These are phyloP conservation scores for Bromus sterilis DNA, from an alignment of 176 grass and related monocot species.

Conservation along the genomic window DNA sequence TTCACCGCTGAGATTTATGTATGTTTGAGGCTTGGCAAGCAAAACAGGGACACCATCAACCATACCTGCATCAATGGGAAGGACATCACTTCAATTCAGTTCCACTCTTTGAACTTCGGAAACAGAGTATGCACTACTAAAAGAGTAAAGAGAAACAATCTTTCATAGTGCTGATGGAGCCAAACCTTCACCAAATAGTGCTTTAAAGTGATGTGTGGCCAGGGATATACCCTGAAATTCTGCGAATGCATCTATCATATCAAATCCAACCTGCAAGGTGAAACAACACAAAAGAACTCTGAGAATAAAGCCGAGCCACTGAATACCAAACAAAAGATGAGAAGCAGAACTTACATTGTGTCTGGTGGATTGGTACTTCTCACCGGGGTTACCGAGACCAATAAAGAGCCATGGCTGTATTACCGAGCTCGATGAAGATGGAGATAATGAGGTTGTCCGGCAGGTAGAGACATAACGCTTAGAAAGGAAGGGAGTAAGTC, in stretches of 20 bases:
- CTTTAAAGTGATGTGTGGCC: slow-evolving; percentile 68
- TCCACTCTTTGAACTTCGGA: not conserved
- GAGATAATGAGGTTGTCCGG: not conserved
- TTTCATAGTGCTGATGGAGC: not conserved
- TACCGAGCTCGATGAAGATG: not conserved
- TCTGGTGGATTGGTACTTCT: slow-evolving; percentile 67
- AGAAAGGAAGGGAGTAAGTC: not conserved
- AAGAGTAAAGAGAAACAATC: not conserved
- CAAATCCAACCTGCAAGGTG: slow-evolving; percentile 65
- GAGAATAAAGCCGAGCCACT: not conserved
- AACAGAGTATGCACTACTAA: not conserved
- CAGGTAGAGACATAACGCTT: not conserved
- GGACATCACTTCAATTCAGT: not conserved
- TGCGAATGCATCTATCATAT: slow-evolving; percentile 92
- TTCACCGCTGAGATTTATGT: slow-evolving; percentile 94
- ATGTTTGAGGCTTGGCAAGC: slow-evolving; percentile 81
- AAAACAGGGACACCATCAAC: slow-evolving; percentile 62
- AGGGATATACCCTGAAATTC: slow-evolving; percentile 56
- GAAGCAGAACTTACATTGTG: slow-evolving; percentile 43
- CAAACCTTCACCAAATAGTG: slow-evolving; percentile 73
- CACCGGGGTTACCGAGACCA: slow-evolving; percentile 77
- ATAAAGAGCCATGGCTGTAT: slow-evolving; percentile 70
- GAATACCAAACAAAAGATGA: not conserved
- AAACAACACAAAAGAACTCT: not conserved
- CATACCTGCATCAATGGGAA: slow-evolving; percentile 47